phyloP scores from a whole-genome alignment of 768 basidiomycete species.

The Termitomyces sp. region DNA sequence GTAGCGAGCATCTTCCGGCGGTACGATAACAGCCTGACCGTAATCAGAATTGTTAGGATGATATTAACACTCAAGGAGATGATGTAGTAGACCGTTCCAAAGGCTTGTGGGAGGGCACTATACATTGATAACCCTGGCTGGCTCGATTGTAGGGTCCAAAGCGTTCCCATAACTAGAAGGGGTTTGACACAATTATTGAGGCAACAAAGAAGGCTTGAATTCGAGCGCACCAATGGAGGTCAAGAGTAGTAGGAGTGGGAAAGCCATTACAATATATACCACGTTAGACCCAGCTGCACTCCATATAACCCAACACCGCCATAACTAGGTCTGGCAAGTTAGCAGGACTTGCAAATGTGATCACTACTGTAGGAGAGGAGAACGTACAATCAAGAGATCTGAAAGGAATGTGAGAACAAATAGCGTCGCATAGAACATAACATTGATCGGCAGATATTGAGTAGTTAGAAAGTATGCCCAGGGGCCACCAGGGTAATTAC shows the following conservation, averaged over 20 bases:
- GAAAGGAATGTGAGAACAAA: constrained; percentile 37
- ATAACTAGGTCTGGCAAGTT: constrained; percentile 19
- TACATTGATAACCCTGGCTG: constrained; percentile 23
- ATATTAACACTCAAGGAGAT: constrained; percentile 19
- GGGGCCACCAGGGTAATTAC: constrained; percentile 36
- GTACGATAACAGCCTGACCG: constrained; percentile 6
- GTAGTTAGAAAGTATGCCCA: constrained; percentile 38
- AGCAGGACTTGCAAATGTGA: neutral
- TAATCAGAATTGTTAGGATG: constrained; percentile 25
- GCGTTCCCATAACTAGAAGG: neutral
- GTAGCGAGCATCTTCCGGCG: neutral
- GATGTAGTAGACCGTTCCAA: constrained; percentile 6
- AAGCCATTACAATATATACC: neutral
- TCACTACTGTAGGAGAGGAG: neutral
- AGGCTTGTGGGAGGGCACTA: constrained; percentile 16
- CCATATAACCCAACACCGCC: constrained; percentile 36
- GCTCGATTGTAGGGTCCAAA: constrained; percentile 17
- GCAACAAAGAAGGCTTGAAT: neutral
- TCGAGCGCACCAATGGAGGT: constrained; percentile 17
- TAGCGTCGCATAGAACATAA: constrained; percentile 35
- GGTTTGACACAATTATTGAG: neutral
- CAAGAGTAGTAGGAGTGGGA: constrained; percentile 18
- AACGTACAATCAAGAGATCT: constrained; percentile 28
- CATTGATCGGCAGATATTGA: constrained; percentile 34
- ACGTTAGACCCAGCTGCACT: constrained; percentile 9